Evolutionary conservation across 2,329 filamentous ascomycete species (phyloP).

Genomic region (Trichoderma endophyticum): DNA sequence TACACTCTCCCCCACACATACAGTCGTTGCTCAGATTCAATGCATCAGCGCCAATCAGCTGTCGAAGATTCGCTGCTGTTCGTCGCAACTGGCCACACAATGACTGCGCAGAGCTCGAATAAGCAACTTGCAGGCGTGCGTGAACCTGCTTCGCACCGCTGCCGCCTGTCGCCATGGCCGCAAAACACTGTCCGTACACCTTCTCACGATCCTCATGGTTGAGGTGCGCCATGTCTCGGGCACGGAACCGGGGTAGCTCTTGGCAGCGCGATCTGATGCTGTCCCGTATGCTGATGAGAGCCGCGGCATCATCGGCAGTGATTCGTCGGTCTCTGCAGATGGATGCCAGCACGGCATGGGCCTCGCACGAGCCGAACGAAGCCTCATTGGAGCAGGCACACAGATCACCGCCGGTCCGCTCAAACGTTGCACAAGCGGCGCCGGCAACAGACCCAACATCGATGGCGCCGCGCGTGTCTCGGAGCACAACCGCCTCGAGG

Average conservation of each 20-base stretch:
- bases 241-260: not conserved
- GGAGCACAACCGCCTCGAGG: slow-evolving; percentile 4
- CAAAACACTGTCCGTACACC: not conserved
- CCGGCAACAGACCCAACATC: not conserved
- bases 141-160: not conserved
- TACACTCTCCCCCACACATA: not conserved
- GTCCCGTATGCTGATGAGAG: not conserved
- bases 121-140: not conserved
- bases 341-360: not conserved
- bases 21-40: slow-evolving; percentile 7
- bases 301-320: not conserved
- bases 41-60: not conserved
- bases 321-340: slow-evolving; percentile 1
- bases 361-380: not conserved
- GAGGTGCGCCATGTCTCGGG: not conserved
- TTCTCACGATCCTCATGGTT: not conserved
- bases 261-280: not conserved
- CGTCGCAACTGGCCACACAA: slow-evolving; percentile 8
- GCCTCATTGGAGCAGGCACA: not conserved
- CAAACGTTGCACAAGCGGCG: slow-evolving; percentile 11
- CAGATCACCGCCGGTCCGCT: slow-evolving; percentile 1
- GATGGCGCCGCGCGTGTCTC: slow-evolving; percentile 5
- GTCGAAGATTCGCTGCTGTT: not conserved
- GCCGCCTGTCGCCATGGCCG: not conserved
- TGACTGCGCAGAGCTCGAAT: not conserved